A percentile compares a stretch with the other conserved stretches of the same genome.
Conservation (phyloP, 2,329 filamentous ascomycete genomes). For the Incumbomyces delicatus region DNA sequence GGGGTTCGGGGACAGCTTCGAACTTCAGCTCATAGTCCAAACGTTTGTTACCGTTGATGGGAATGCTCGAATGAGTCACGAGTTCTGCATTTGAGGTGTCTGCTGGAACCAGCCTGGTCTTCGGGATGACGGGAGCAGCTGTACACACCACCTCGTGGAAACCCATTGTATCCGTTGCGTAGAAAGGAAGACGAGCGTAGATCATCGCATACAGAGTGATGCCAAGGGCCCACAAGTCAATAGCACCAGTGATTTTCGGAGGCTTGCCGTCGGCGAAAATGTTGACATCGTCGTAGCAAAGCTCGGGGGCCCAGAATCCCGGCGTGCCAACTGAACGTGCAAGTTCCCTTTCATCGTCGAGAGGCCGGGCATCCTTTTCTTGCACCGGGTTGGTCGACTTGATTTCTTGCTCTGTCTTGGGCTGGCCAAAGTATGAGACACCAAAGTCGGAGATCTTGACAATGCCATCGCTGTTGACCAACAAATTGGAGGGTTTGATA, state of each 20-base stretch:
- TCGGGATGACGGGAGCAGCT: conserved; percentile 83
- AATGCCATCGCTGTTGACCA: conserved; percentile 73
- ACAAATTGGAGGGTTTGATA: conserved; percentile 92
- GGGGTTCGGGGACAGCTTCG: conserved; percentile 70
- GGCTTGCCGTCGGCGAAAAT: conserved; percentile 45
- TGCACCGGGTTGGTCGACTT: conserved; percentile 52
- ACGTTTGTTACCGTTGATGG: conserved; percentile 57
- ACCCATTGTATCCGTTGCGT: conserved; percentile 56
- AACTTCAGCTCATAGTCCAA: conserved; percentile 71
- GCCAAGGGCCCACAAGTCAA: conserved; percentile 94
- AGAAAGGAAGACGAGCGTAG: conserved; percentile 85
- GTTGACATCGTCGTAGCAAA: conserved; percentile 72
- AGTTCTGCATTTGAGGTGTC: conserved; percentile 28
- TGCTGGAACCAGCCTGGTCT: conserved; percentile 66
- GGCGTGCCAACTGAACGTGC: conserved; percentile 97
- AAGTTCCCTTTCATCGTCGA: conserved; percentile 90
- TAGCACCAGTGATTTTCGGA: conserved; percentile 78
- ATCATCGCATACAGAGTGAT: conserved; percentile 94
- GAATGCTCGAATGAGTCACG: conserved; percentile 9
- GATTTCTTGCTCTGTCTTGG: conserved; percentile 66
- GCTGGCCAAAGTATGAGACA: conserved; percentile 90
- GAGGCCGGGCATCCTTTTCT: conserved; percentile 74
- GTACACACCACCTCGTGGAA: conserved; percentile 89
- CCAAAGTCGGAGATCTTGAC: conserved; percentile 99
- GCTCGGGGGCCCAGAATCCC: conserved; percentile 91